Evolutionary conservation across 768 basidiomycete genomes (phyloP).

Genomic region (Leccinum barrowsii): DNA sequence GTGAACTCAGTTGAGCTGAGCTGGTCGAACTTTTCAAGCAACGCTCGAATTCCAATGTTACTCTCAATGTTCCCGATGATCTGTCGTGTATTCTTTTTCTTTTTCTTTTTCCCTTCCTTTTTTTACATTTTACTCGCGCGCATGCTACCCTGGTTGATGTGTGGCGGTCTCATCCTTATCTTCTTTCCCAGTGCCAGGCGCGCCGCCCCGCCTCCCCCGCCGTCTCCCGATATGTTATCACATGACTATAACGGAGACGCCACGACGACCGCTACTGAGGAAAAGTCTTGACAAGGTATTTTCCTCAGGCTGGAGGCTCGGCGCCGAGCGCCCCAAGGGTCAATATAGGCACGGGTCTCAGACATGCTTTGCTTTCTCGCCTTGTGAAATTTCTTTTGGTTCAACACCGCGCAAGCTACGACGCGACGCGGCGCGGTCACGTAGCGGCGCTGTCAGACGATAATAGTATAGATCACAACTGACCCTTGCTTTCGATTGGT

Average conservation of each 20-base stretch:
- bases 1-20: constrained; percentile 8
- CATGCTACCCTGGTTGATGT: constrained; percentile 11
- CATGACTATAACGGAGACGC: constrained; percentile 6
- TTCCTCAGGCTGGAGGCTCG: neutral
- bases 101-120: neutral
- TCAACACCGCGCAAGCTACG: constrained; percentile 3
- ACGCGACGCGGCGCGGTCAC: neutral
- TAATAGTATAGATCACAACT: neutral
- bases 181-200: constrained; percentile 14
- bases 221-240: neutral
- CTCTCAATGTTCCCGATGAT: neutral
- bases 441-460: neutral
- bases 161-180: neutral
- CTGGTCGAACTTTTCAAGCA: neutral
- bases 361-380: neutral
- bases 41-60: neutral
- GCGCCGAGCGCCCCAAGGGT: neutral
- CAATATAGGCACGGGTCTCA: constrained; percentile 1
- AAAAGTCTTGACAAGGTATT: neutral
- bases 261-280: constrained; percentile 11
- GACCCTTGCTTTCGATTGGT: neutral
- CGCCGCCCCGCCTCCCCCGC: neutral
- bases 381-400: neutral
- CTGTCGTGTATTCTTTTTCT: neutral
- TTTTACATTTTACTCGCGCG: constrained; percentile 13